A percentile compares a stretch with the other conserved stretches of the same genome.
Conservation (phyloP, 257 asterid genomes). For the Verbena officinalis region DNA sequence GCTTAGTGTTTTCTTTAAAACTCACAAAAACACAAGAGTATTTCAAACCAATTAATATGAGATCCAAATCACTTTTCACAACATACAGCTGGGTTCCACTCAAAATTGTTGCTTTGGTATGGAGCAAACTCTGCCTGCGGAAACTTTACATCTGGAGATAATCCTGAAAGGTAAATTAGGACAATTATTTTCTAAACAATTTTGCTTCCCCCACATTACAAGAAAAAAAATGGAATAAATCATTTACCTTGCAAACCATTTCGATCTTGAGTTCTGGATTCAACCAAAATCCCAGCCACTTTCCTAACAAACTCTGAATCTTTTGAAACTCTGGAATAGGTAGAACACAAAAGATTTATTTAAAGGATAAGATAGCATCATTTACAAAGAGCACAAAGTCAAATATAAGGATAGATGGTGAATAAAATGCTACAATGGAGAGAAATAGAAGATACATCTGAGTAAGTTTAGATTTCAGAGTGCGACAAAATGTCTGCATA, state of each 20-base stretch:
- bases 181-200: conserved; percentile 16
- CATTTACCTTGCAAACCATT: conserved; percentile 58
- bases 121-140: conserved; percentile 94
- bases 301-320: conserved; percentile 63
- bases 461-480: background rate
- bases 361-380: conserved; percentile 21
- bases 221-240: conserved; percentile 10
- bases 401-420: background rate
- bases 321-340: conserved; percentile 57
- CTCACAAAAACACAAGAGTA: conserved; percentile 4
- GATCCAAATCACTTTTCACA: conserved; percentile 29
- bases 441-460: background rate
- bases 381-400: conserved; percentile 11
- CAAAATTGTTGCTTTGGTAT: conserved; percentile 60
- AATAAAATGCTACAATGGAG: conserved; percentile 5
- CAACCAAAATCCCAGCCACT: conserved; percentile 91
- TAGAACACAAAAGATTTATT: conserved; percentile 28
- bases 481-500: background rate
- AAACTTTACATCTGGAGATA: conserved; percentile 91
- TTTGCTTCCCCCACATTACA: background rate
- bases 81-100: conserved; percentile 94
- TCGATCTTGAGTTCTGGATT: conserved; percentile 55
- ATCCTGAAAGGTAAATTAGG: conserved; percentile 57
- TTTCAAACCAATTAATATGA: conserved; percentile 20
- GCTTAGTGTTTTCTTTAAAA: conserved; percentile 9